phyloP scores from a whole-genome alignment of 805 yeast genomes.

The Teunomyces barrocoloradensis region DNA sequence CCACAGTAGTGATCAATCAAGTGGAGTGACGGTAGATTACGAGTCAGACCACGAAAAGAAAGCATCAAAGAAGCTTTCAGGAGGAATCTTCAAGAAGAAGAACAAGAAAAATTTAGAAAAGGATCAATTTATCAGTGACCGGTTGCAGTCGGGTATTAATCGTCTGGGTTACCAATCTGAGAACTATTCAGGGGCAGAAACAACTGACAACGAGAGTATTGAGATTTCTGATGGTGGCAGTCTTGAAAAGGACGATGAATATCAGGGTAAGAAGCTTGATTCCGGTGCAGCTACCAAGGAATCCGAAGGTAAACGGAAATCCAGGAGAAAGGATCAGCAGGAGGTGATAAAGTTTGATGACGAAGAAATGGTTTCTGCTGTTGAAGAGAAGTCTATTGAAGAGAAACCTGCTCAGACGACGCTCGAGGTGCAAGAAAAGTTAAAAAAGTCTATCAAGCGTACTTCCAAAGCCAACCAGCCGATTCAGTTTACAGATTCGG shows the following conservation, averaged over 20 bases:
- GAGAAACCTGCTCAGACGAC: constrained; percentile 30
- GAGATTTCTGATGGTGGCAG: neutral
- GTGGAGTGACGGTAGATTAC: constrained; percentile 25
- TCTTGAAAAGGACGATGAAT: neutral
- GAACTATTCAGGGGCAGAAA: constrained; percentile 3
- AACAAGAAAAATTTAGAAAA: constrained; percentile 10
- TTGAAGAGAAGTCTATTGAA: constrained; percentile 3
- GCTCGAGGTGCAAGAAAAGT: constrained; percentile 42
- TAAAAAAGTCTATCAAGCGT: constrained; percentile 40
- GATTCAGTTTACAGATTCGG: constrained; percentile 62
- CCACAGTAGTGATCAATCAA: neutral
- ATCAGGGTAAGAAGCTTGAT: neutral
- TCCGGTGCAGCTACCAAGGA: neutral
- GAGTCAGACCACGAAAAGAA: constrained; percentile 20
- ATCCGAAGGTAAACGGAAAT: constrained; percentile 3
- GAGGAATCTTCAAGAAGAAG: constrained; percentile 16
- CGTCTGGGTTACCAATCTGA: constrained; percentile 4
- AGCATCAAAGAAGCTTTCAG: constrained; percentile 14
- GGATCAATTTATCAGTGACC: constrained; percentile 4
- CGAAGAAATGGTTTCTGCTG: neutral
- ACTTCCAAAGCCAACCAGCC: constrained; percentile 46
- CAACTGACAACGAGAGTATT: neutral
- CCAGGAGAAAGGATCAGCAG: constrained; percentile 10
- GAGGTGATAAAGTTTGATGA: constrained; percentile 10
- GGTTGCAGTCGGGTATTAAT: neutral